Conservation (phyloP, 306 rosid species). For the Begonia peltatifolia region DNA sequence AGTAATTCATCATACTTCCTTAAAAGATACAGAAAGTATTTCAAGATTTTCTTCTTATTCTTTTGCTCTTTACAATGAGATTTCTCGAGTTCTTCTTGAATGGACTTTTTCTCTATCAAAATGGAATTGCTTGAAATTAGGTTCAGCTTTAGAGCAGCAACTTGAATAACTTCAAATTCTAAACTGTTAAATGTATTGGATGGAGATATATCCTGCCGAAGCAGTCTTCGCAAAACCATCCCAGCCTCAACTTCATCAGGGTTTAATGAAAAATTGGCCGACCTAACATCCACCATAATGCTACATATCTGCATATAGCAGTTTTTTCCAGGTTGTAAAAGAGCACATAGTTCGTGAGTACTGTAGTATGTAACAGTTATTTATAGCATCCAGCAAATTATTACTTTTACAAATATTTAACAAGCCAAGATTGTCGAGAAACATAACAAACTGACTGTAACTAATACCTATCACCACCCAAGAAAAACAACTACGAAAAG, state of each 20-base stretch:
- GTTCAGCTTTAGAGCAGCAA: slow-evolving; percentile 27
- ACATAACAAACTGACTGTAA: no score
- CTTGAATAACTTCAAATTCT: slow-evolving; percentile 29
- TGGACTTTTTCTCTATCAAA: slow-evolving; percentile 27
- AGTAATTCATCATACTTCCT: slow-evolving; percentile 22
- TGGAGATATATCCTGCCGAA: slow-evolving; percentile 17
- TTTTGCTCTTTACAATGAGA: slow-evolving; percentile 7
- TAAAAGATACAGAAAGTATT: slow-evolving; percentile 28
- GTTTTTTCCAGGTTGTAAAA: background rate
- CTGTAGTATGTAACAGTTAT: no score
- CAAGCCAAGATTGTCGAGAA: no score
- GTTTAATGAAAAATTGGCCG: slow-evolving; percentile 22
- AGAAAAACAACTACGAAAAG: no score
- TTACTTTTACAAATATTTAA: no score
- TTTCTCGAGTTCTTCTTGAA: slow-evolving; percentile 18
- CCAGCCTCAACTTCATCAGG: slow-evolving; percentile 36
- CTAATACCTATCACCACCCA: no score
- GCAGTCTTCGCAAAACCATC: slow-evolving; percentile 18
- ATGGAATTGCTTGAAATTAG: slow-evolving; percentile 18
- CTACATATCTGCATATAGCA: slow-evolving; percentile 32
- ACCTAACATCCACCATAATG: slow-evolving; percentile 26
- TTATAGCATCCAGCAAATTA: no score
- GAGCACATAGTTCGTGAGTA: no score
- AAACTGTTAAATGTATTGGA: slow-evolving; percentile 13
- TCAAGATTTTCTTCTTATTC: slow-evolving; percentile 24